phyloP scores from a whole-genome alignment of 345 rosid species.

The Eucalyptus sp. region DNA sequence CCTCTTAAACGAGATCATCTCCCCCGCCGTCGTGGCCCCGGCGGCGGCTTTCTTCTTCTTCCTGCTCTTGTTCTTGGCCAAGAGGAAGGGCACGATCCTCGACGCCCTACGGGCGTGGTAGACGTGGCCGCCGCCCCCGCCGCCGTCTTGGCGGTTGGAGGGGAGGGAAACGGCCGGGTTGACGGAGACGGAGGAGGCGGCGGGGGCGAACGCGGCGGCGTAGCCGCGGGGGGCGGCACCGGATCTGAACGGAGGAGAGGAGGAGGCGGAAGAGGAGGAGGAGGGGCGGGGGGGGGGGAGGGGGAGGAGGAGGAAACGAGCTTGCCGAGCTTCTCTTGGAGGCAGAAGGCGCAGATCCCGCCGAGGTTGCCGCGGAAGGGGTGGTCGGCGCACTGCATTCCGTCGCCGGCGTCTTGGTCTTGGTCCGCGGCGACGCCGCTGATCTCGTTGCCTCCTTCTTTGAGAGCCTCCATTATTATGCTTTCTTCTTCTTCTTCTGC shows the following conservation, averaged over 20 bases:
- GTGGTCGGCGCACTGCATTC: constrained; percentile 75
- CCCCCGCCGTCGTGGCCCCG: constrained; percentile 15
- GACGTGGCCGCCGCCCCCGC: not conserved
- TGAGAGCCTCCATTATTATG: not conserved
- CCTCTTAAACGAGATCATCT: constrained; percentile 48
- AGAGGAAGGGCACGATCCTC: constrained; percentile 37
- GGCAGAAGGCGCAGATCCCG: constrained; percentile 98
- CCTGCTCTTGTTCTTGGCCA: constrained; percentile 67
- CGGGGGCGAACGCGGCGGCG: not conserved
- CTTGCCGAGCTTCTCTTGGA: constrained; percentile 95
- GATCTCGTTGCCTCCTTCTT: not conserved
- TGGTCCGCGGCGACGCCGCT: constrained; percentile 26
- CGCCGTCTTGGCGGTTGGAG: not conserved
- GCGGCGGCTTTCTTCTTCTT: constrained; percentile 16
- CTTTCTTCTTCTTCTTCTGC: not conserved
- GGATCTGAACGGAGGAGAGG: constrained; percentile 88
- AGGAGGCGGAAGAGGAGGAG: constrained; percentile 20
- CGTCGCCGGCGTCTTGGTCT: constrained; percentile 57
- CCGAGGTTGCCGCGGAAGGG: constrained; percentile 77
- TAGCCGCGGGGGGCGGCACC: constrained; percentile 21
- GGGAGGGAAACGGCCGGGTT: not conserved
- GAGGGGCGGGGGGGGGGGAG: constrained; percentile 38
- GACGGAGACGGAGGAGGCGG: not conserved
- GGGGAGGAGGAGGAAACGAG: constrained; percentile 87
- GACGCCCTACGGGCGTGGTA: not conserved